phyloP scores from a whole-genome alignment of 331 rosid species.

The Acacia concinna region DNA sequence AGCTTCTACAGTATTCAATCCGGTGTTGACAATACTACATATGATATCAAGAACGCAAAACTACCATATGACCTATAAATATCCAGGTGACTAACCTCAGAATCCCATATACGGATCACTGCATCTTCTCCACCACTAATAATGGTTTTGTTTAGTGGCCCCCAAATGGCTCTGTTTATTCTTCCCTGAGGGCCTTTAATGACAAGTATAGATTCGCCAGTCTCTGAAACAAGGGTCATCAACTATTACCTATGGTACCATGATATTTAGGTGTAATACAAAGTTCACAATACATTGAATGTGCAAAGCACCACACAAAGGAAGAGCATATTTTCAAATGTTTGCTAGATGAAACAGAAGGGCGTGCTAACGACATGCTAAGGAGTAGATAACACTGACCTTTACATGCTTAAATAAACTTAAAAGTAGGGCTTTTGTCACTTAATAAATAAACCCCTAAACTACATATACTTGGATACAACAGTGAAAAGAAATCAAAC shows the following conservation, averaged over 20 bases:
- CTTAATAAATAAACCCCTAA: neutral
- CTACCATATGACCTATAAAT: neutral
- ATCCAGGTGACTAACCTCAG: constrained; percentile 55
- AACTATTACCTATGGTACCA: neutral
- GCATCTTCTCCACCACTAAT: constrained; percentile 94
- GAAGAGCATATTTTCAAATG: neutral
- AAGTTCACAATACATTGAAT: neutral
- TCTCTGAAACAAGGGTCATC: constrained; percentile 48
- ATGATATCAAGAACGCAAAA: neutral
- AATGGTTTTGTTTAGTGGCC: constrained; percentile 76
- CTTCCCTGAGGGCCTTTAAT: constrained; percentile 92
- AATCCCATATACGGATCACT: constrained; percentile 82
- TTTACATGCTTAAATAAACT: neutral
- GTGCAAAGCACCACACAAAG: neutral
- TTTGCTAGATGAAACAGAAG: neutral
- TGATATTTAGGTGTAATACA: neutral
- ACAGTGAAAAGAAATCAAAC: neutral
- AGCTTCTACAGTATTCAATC: neutral
- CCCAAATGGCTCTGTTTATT: constrained; percentile 95
- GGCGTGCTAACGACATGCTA: neutral
- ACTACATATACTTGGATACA: neutral
- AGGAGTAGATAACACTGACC: neutral
- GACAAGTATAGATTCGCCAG: constrained; percentile 62
- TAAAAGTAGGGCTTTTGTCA: neutral
- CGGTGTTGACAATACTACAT: neutral